Conservation (phyloP, 352 stramenopile species). For the Pythium angustatum region DNA sequence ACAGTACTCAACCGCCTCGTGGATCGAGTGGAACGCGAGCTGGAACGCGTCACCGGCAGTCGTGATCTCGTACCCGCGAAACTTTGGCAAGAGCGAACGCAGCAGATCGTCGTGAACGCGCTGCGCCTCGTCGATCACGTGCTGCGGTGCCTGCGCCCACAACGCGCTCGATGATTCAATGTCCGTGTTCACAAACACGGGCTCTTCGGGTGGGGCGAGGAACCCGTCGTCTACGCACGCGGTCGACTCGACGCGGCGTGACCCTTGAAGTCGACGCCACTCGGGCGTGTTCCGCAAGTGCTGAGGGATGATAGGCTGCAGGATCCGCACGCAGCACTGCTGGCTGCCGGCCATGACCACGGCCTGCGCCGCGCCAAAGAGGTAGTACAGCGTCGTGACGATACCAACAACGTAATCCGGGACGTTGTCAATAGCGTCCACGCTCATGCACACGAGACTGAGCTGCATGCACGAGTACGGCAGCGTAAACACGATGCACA, state of each 20-base stretch:
- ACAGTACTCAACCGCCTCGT: conserved; percentile 65
- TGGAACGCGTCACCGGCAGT: conserved; percentile 75
- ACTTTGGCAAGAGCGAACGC: conserved; percentile 49
- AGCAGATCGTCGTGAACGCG: conserved; percentile 68
- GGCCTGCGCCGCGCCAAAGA: conserved; percentile 61
- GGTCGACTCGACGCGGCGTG: conserved; percentile 35
- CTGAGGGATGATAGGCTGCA: conserved; percentile 54
- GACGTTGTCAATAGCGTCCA: conserved; percentile 43
- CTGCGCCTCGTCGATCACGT: conserved; percentile 61
- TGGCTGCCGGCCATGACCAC: conserved; percentile 71
- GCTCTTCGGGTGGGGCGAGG: conserved; percentile 35
- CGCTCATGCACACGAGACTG: conserved; percentile 40
- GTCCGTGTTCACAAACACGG: conserved; percentile 78
- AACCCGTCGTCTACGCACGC: conserved; percentile 31
- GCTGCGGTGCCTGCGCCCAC: conserved; percentile 53
- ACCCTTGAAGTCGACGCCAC: conserved; percentile 29
- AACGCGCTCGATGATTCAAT: conserved; percentile 77
- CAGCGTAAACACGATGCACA: conserved; percentile 63
- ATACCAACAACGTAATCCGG: conserved; percentile 59
- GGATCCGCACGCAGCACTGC: conserved; percentile 54
- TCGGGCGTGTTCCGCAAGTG: conserved; percentile 58
- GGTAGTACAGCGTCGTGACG: conserved; percentile 63
- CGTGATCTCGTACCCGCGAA: conserved; percentile 75
- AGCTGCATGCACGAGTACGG: conserved; percentile 65
- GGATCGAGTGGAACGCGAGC: conserved; percentile 65